Base-by-base conservation (phyloP, 305 asterid species). In the Stenogyne calaminthoides region DNA sequence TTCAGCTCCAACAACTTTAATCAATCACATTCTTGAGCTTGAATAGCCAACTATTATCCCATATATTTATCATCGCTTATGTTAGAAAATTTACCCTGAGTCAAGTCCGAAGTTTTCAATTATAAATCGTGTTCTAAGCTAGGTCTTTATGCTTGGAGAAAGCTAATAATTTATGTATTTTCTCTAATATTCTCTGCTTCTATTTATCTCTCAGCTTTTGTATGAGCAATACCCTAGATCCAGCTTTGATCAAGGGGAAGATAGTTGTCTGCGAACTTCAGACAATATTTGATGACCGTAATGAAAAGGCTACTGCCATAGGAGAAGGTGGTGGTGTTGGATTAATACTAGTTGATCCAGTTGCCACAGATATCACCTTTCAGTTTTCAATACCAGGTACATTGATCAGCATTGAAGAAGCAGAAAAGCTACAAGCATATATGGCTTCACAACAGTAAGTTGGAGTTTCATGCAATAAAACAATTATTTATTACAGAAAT, bases 261-360 rank as follows among this genome's bases (percentile, higher is more conserved):
- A 82, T 88, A 4, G 88, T 84, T 37, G 83, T 85, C 68, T 84
- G 88, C 80, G 56, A 72, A 27, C 73, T 79, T 2, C 81, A 85
- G 76, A 15, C 5, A 15, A 16, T 75, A 46, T 1, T 27, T 11
- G 89, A 74, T 20, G 6, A 40, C 60, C 83, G 88, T 54, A 58
- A 62, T 9, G 77, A 46, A 66, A 81, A 79, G 63, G 86, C 78
- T 8, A 9, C 25, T 63, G 32, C 80, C 37, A 60, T 88, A 37
- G 71, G 80, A 69, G 73, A 72, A 58, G 87, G 80, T 2, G 91
- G 85, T 46, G 91, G 89, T 25, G 82, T 72, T 14, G 93, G 89
- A 9, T 37, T 88, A 67, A 74, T 86, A 68, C 71, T 84, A 8
- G 72, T 82, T 4, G 88, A 82, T 83, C 74, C 85, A 72, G 27